Percentiles rank a stretch among this genome's conserved stretches.
These are phyloP conservation scores for Citrus sinensis DNA, from an alignment of 345 rosid genomes.

Conservation along the genomic window DVS_A1.0 CM039163.1:9019001-9019500, in stretches of 20 bases:
- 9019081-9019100: background rate
- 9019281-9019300: background rate
- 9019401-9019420: background rate
- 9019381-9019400: background rate
- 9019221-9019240: background rate
- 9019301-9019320: background rate
- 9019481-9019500: background rate
- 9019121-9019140: background rate
- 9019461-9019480: background rate
- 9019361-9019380: background rate
- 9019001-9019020: background rate
- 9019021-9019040: background rate
- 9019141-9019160: background rate
- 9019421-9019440: background rate
- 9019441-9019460: background rate
- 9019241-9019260: too few relatives aligned
- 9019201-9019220: background rate
- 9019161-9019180: background rate
- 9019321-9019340: background rate
- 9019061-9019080: background rate
- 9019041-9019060: background rate
- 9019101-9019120: background rate
- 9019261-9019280: background rate
- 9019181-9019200: background rate
- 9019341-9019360: background rate